Evolutionary conservation across 148 eudicot genomes (phyloP).

Genomic region (Vaccinium myrtillus): DNA sequence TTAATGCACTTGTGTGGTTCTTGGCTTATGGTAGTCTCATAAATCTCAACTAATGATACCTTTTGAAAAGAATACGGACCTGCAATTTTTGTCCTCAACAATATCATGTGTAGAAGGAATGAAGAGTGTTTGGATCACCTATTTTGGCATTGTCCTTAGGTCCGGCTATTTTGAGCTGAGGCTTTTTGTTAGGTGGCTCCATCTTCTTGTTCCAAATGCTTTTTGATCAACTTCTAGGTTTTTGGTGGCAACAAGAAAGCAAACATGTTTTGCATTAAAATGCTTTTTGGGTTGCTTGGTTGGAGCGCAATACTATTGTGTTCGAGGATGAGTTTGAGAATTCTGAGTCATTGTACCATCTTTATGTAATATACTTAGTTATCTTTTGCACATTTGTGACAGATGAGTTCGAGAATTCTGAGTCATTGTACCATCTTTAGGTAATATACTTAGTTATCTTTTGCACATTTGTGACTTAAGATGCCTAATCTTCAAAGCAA

Average conservation of each 20-base stretch:
- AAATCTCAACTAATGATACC: background rate
- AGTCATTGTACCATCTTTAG: constrained; percentile 4
- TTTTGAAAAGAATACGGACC: background rate
- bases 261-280: background rate
- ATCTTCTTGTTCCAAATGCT: background rate
- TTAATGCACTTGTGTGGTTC: background rate
- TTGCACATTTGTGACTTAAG: background rate
- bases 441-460: background rate
- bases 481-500: background rate
- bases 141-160: background rate
- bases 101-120: background rate
- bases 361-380: background rate
- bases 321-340: background rate
- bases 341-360: background rate
- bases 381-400: background rate
- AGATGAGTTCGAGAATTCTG: background rate
- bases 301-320: background rate
- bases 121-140: background rate
- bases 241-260: background rate
- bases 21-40: background rate
- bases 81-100: background rate
- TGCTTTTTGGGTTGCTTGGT: background rate
- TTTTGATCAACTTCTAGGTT: background rate
- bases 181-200: background rate
- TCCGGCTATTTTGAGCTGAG: background rate